Base-by-base conservation (phyloP, 768 basidiomycete genomes). In the Agaricus subrufescens region DNA sequence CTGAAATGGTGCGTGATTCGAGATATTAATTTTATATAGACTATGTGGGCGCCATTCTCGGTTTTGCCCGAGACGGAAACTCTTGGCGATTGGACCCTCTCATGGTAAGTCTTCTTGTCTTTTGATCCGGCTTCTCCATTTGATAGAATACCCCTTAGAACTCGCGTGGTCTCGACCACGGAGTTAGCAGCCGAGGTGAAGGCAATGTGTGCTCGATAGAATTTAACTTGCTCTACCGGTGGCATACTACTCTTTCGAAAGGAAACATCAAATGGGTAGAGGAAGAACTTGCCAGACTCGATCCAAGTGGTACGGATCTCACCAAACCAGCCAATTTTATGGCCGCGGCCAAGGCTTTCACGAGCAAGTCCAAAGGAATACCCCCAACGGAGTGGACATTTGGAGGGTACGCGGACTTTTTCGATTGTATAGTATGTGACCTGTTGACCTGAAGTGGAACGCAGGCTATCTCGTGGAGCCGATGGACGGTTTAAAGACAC, bases 151-250 rank as follows among this genome's bases (percentile, higher is more conserved):
- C 46, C 39, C 25, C 57, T 7, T 46, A 87, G 85, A 57, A 71
- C 9, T 78, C 78, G 57, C 78, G 88, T 46, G 77, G 78, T 27
- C 9, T 63, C 0, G 63, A 73, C 57, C 87, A 89, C 59, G 71
- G 72, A 0, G 67, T 87, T 54, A 70, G 78, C 12, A 80, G 83
- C 38, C 78, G 83, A 9, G 91, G 90, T 38, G 72, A 84, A 65
- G 91, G 91, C 49, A 92, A 92, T 63, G 83, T 81, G 38, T 81
- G 83, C 56, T 89, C 89, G 0, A 65, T 90, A 34, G 91, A 92
- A 69, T 91, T 92, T 73, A 91, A 82, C 60, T 69, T 81, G 2
- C 67, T 82, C 23, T 82, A 82, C 67, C 54, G 79, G 50, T 90
- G 88, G 88, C 88, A 90, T 62, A 73, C 88, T 19, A 75, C 84